phyloP scores from a whole-genome alignment of 2,329 filamentous ascomycete genomes.

The Leptodontidium sp. region DNA sequence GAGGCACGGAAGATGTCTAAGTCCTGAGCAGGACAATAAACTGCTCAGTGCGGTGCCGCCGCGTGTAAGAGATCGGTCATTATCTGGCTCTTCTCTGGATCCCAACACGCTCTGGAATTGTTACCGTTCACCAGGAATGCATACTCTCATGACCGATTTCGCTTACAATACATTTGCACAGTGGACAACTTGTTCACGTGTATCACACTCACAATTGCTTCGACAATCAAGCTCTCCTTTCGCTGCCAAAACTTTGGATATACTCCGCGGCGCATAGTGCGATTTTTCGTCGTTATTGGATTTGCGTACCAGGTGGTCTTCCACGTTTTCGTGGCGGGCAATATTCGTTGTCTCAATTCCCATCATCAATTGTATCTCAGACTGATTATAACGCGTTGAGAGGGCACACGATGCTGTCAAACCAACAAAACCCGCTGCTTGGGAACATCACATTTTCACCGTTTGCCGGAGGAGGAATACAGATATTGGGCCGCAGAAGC shows the following conservation, averaged over 20 bases:
- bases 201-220: no score
- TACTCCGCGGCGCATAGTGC: no score
- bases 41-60: slow-evolving; percentile 26
- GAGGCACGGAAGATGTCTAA: slow-evolving; percentile 25
- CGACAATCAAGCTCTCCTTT: no score
- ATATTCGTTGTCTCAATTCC: neutral
- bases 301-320: no score
- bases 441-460: slow-evolving; percentile 30
- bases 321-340: no score
- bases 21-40: slow-evolving; percentile 31
- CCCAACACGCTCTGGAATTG: slow-evolving; percentile 9
- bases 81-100: neutral
- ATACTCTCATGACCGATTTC: no score
- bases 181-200: no score
- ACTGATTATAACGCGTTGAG: slow-evolving; percentile 19
- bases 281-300: no score
- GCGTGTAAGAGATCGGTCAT: slow-evolving; percentile 16
- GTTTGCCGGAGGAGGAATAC: slow-evolving; percentile 27
- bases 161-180: no score
- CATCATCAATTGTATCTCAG: slow-evolving; percentile 3
- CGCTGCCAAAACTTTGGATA: no score
- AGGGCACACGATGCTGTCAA: slow-evolving; percentile 20
- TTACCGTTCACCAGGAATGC: neutral
- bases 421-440: slow-evolving; percentile 28
- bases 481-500: no score